Percentiles rank a stretch among this genome's conserved stretches.
Evolutionary conservation across 768 basidiomycete genomes (phyloP).

Genomic region (Xerocomellus amylosporus): DNA sequence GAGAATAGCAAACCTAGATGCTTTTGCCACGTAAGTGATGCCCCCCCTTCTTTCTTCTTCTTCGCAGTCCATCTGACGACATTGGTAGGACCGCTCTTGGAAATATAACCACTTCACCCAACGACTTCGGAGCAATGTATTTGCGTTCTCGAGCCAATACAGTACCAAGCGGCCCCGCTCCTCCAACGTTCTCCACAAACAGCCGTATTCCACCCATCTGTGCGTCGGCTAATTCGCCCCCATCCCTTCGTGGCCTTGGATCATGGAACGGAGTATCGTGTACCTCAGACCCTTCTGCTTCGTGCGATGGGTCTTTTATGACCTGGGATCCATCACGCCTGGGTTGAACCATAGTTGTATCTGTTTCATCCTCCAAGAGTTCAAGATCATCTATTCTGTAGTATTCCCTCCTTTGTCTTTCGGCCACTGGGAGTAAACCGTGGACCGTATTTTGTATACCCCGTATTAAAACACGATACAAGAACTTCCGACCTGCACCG

Average conservation of each 20-base stretch:
- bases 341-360: constrained; percentile 16
- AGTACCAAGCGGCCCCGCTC: background rate
- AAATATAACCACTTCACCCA: constrained; percentile 29
- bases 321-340: constrained; percentile 54
- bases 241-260: constrained; percentile 15
- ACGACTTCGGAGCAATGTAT: constrained; percentile 18
- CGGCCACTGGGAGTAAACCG: background rate
- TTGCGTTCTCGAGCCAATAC: constrained; percentile 17
- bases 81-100: constrained; percentile 42
- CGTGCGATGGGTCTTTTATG: constrained; percentile 59
- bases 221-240: constrained; percentile 20
- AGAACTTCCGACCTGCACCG: background rate
- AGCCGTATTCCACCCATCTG: constrained; percentile 16
- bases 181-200: constrained; percentile 12
- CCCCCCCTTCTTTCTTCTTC: background rate
- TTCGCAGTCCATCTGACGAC: constrained; percentile 10
- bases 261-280: constrained; percentile 20
- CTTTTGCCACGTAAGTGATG: constrained; percentile 48
- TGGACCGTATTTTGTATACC: constrained; percentile 1
- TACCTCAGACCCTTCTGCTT: constrained; percentile 30
- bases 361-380: background rate
- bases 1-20: constrained; percentile 49
- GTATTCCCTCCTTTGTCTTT: background rate
- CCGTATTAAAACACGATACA: background rate
- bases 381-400: background rate